phyloP scores from a whole-genome alignment of 352 stramenopile species.

The Phytopythium montanum region DNA sequence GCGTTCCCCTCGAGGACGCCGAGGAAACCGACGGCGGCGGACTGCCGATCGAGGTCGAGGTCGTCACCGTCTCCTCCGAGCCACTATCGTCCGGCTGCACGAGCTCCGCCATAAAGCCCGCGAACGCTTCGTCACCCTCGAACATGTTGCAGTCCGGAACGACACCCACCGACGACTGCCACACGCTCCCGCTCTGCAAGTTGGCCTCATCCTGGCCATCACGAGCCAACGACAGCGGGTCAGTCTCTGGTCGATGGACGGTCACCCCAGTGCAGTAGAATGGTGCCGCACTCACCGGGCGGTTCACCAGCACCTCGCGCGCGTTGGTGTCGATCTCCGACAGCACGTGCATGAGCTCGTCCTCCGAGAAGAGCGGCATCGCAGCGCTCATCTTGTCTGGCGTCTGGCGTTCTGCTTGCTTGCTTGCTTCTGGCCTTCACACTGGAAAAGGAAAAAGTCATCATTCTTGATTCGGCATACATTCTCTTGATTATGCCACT shows the following conservation, averaged over 20 bases:
- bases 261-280: not conserved
- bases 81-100: constrained; percentile 14
- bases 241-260: not conserved
- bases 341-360: constrained; percentile 46
- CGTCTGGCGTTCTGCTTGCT: not conserved
- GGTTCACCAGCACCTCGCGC: not conserved
- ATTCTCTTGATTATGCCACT: too few species aligned
- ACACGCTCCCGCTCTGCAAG: not conserved
- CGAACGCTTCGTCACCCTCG: constrained; percentile 4
- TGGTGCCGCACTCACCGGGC: not conserved
- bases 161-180: constrained; percentile 1
- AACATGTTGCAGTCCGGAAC: constrained; percentile 3
- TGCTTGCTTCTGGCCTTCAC: not conserved
- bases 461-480: too few species aligned
- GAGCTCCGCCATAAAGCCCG: constrained; percentile 8
- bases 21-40: constrained; percentile 11
- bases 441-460: too few species aligned
- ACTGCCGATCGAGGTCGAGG: constrained; percentile 1
- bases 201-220: not conserved
- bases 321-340: constrained; percentile 21
- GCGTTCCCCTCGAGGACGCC: not conserved
- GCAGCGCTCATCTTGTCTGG: not conserved
- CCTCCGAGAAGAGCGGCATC: constrained; percentile 32
- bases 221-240: not conserved
- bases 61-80: not conserved